These are phyloP conservation scores for Hippophae rhamnoides DNA, from an alignment of 306 rosid genomes.

Conservation along the genomic window DNA sequence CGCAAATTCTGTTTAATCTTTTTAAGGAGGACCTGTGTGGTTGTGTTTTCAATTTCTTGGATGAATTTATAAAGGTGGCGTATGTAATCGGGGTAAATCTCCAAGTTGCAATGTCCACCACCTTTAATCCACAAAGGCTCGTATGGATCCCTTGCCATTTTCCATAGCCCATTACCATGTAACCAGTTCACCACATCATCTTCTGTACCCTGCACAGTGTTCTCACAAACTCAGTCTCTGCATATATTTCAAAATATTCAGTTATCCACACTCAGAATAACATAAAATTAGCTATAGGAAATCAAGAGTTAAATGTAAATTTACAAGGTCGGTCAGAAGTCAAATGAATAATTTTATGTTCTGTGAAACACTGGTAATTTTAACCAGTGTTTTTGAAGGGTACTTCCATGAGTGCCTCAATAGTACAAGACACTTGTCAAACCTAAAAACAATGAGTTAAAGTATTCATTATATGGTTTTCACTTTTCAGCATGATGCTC, in stretches of 20 bases:
- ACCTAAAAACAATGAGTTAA: too few relatives aligned
- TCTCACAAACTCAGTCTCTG: constrained; percentile 10
- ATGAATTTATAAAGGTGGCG: constrained; percentile 72
- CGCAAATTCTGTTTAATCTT: constrained; percentile 43
- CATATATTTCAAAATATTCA: background rate
- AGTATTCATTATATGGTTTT: too few relatives aligned
- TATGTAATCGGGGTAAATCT: constrained; percentile 95
- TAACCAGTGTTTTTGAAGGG: too few relatives aligned
- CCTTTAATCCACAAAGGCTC: constrained; percentile 97
- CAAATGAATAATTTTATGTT: too few relatives aligned
- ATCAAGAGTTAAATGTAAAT: too few relatives aligned
- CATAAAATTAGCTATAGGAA: background rate
- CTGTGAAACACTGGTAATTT: too few relatives aligned
- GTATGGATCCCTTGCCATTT: constrained; percentile 80
- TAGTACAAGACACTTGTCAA: too few relatives aligned
- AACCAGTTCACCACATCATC: constrained; percentile 91
- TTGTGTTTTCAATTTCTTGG: constrained; percentile 76
- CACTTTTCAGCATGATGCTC: too few relatives aligned
- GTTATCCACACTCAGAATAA: background rate
- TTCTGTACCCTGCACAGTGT: constrained; percentile 74
- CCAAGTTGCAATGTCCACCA: constrained; percentile 97
- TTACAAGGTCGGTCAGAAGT: too few relatives aligned
- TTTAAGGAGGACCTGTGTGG: constrained; percentile 60
- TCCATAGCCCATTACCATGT: constrained; percentile 82
- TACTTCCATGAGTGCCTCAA: too few relatives aligned